These are phyloP conservation scores for Hericium rajendrae DNA, from an alignment of 768 basidiomycete species.

Conservation along the genomic window DNA sequence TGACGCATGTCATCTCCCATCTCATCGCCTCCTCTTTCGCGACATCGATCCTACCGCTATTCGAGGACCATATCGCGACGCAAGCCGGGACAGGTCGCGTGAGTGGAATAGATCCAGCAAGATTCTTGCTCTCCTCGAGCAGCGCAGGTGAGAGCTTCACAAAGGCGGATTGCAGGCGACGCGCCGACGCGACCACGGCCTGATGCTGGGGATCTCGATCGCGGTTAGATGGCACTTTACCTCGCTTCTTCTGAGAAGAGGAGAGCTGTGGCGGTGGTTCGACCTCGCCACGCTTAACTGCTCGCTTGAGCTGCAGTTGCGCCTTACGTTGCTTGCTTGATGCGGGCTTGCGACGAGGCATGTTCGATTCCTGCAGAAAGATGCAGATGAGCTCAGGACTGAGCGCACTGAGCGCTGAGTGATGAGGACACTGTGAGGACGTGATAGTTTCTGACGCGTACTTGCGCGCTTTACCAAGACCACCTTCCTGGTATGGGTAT, in stretches of 20 bases:
- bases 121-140: conserved; percentile 45
- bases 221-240: background rate
- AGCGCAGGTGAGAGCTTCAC: conserved; percentile 48
- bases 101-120: conserved; percentile 47
- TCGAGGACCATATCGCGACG: conserved; percentile 22
- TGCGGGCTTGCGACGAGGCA: conserved; percentile 33
- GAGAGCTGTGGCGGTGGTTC: conserved; percentile 11
- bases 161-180: conserved; percentile 62
- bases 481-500: too few relatives aligned
- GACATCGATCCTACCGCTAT: conserved; percentile 4
- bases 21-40: background rate
- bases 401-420: background rate
- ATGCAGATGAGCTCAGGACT: background rate
- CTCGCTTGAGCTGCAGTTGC: conserved; percentile 69
- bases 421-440: background rate
- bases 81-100: conserved; percentile 44
- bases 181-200: conserved; percentile 31
- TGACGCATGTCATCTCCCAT: conserved; percentile 37
- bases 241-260: background rate
- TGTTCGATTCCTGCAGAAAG: conserved; percentile 6
- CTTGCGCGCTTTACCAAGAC: background rate
- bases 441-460: background rate
- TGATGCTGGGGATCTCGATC: background rate
- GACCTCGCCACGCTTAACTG: conserved; percentile 73
- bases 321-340: conserved; percentile 65